These are phyloP conservation scores for Dovyalis caffra DNA, from an alignment of 345 rosid species.

Conservation along the genomic window DNA sequence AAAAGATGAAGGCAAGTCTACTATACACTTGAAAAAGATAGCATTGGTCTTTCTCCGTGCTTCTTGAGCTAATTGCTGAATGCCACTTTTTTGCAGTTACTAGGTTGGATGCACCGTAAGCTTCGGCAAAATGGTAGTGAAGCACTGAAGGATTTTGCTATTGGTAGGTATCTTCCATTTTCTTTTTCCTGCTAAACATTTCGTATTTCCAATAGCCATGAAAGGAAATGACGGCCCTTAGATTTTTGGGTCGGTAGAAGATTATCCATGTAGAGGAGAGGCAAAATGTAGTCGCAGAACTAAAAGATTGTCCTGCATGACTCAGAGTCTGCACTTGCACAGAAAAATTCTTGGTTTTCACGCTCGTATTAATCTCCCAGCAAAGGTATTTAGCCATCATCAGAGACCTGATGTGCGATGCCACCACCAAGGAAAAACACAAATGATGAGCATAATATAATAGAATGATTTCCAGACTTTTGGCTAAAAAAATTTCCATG, in stretches of 20 bases:
- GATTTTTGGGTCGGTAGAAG: neutral
- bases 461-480: neutral
- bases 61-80: constrained; percentile 2
- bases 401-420: neutral
- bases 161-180: constrained; percentile 42
- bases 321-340: neutral
- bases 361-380: neutral
- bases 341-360: constrained; percentile 1
- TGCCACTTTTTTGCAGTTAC: constrained; percentile 49
- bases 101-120: constrained; percentile 89
- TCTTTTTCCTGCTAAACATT: neutral
- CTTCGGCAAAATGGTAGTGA: constrained; percentile 61
- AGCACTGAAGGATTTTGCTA: constrained; percentile 51
- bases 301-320: neutral
- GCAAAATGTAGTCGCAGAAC: neutral
- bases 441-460: neutral
- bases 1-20: constrained; percentile 53
- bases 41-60: neutral
- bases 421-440: neutral
- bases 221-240: neutral
- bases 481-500: neutral
- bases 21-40: neutral
- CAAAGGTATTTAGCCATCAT: neutral
- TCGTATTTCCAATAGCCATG: neutral
- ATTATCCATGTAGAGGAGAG: neutral